phyloP scores from a whole-genome alignment of 495 filamentous ascomycete genomes.

The Chaetomium tenue region DNA sequence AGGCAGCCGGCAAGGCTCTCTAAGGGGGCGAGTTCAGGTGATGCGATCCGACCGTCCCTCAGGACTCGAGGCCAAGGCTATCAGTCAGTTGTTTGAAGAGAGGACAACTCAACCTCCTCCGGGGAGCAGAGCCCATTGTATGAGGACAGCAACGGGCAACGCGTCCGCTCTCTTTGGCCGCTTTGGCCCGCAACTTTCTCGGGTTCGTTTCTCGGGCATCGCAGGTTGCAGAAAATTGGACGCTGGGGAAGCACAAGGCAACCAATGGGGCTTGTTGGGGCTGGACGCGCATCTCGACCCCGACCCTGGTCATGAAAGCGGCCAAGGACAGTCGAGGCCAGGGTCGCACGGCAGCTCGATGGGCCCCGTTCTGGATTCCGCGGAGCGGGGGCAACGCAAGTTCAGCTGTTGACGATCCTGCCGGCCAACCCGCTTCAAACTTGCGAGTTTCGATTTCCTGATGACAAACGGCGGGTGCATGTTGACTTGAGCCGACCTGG shows the following conservation, averaged over 20 bases:
- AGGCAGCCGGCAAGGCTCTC: slow-evolving; percentile 1
- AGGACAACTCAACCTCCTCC: background rate
- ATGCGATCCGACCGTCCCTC: background rate
- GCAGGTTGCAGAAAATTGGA: background rate
- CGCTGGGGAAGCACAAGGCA: slow-evolving; percentile 15
- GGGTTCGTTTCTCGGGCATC: slow-evolving; percentile 8
- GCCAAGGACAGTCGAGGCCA: background rate
- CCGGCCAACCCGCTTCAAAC: background rate
- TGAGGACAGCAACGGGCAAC: background rate
- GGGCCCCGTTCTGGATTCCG: background rate
- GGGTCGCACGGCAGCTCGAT: background rate
- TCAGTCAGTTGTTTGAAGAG: background rate
- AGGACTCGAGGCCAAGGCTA: background rate
- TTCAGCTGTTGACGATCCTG: background rate
- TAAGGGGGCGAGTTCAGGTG: background rate
- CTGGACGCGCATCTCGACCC: background rate
- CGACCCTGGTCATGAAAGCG: background rate
- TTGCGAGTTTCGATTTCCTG: background rate
- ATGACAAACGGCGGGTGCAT: background rate
- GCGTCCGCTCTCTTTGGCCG: no score
- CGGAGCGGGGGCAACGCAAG: background rate
- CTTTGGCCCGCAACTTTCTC: background rate
- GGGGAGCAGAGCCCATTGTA: slow-evolving; percentile 2
- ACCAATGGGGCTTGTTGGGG: slow-evolving; percentile 19
- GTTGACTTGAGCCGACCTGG: background rate